Percentiles rank a stretch among this genome's conserved stretches.
These are phyloP conservation scores for Fraxinus anomala DNA, from an alignment of 257 asterid species.

Conservation along the genomic window DNA sequence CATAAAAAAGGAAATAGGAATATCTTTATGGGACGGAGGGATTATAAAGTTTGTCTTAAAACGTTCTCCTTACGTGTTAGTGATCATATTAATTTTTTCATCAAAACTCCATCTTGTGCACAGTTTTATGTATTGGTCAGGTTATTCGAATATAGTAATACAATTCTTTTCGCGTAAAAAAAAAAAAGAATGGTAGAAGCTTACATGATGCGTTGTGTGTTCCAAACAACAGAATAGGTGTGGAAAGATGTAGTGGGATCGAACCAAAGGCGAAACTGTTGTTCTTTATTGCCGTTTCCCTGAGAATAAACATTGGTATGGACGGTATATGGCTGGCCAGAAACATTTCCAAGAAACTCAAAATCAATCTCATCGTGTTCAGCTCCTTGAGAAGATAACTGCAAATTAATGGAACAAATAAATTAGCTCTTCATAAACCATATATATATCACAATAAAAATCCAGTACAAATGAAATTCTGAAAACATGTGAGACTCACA, in stretches of 20 bases:
- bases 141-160: neutral
- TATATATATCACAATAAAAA: too few relatives aligned
- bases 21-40: too few relatives aligned
- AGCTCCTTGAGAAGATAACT: slow-evolving; percentile 39
- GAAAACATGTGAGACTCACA: slow-evolving; percentile 3
- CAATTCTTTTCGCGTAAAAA: too few relatives aligned
- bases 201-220: slow-evolving; percentile 39
- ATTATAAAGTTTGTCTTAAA: too few relatives aligned
- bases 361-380: slow-evolving; percentile 39
- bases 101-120: too few relatives aligned
- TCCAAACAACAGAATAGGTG: slow-evolving; percentile 47
- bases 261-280: slow-evolving; percentile 43
- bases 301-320: slow-evolving; percentile 46
- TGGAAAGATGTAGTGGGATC: slow-evolving; percentile 42
- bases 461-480: too few relatives aligned
- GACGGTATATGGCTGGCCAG: slow-evolving; percentile 45
- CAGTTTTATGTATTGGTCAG: too few relatives aligned
- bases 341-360: slow-evolving; percentile 38
- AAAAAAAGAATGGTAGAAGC: neutral
- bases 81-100: too few relatives aligned
- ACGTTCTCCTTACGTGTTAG: too few relatives aligned
- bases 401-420: neutral
- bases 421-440: neutral
- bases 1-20: too few relatives aligned
- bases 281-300: slow-evolving; percentile 42